Evolutionary conservation across 2,329 filamentous ascomycete species (phyloP), one percentile per base, ranked within the genome.

Genomic region (Fusarium temperatum): DNA sequence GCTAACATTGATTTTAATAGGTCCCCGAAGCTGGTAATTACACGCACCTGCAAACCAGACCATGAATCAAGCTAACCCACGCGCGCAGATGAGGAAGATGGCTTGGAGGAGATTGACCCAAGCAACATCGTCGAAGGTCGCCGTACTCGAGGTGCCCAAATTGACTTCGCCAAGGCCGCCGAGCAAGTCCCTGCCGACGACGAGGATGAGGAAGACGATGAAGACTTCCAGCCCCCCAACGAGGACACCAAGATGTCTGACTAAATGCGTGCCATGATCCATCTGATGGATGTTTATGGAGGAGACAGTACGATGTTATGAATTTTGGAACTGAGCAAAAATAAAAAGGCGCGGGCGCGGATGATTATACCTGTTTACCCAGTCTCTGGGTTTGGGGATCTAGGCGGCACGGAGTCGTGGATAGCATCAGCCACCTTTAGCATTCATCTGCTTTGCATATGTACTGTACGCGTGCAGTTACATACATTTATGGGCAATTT

Each of bases 161-260:
- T 98, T 82, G 94, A 98, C 88, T 98, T 94, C 85, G 93, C 93
- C 79, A 95, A 97, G 87, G 95, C 95, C 26, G 94, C 94, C 32
- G 88, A 93, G 84, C 91, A 97, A 83, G 89, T 93, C 78, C 90
- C 89, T 53, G 89, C 87, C 73, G 89, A 91, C n/a, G 91, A 93
- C 13, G 93, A 95, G 10, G 93, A 95, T 8, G 93, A 96, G 36
- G 94, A 95, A 50, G 93, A 96, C 0, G 93, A 93, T 68, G 92
- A 91, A 51, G 90, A 88, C 78, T 92, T 92, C 81, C 86, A 91
- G 80, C 90, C 89, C 57, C 82, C 88, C 44, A 38, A 36, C 56
- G 88, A 91, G 72, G 90, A 91, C 70, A 92, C 93, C 73, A 90
- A 91, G 84, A 94, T 94, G 92, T 81, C 81, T 32, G 82, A 80